Evolutionary conservation across 345 rosid species (phyloP).

Genomic region (Brassica nigra): DNA sequence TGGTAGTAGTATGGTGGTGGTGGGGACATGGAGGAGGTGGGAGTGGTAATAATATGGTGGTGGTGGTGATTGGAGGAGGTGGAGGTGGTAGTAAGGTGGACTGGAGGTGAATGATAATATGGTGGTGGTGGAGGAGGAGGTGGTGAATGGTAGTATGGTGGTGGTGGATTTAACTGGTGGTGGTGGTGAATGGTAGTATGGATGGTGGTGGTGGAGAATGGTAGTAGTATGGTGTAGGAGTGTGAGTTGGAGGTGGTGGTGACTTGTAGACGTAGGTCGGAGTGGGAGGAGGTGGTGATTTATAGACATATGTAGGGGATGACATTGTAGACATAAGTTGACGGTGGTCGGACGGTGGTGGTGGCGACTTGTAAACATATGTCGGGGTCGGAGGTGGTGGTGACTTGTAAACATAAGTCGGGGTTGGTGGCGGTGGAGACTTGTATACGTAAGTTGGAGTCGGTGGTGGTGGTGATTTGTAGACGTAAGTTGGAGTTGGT

Average conservation of each 20-base stretch:
- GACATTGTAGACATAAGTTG: too few species aligned
- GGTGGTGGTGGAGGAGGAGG: conserved; percentile 49
- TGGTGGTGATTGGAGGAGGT: conserved; percentile 37
- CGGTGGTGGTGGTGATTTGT: conserved; percentile 44
- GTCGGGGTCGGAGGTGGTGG: conserved; percentile 48
- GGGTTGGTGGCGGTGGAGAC: conserved; percentile 27
- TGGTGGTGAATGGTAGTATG: conserved; percentile 41
- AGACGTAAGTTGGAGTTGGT: neutral
- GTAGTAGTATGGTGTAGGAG: conserved; percentile 39
- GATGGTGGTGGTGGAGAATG: conserved; percentile 43
- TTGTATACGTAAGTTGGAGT: conserved; percentile 28
- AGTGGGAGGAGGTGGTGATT: conserved; percentile 15
- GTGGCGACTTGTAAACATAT: conserved; percentile 45
- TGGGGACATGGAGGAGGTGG: conserved; percentile 22
- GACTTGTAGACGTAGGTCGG: conserved; percentile 41
- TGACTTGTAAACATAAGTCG: conserved; percentile 50
- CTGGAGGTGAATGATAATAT: conserved; percentile 29
- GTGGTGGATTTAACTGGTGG: conserved; percentile 43
- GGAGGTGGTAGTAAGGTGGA: conserved; percentile 43
- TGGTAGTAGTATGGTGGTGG: conserved; percentile 46
- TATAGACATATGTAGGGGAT: neutral
- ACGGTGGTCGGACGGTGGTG: too few species aligned
- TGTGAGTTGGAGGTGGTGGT: conserved; percentile 26
- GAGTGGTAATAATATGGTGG: conserved; percentile 41
- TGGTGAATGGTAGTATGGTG: conserved; percentile 47